Evolutionary conservation across 192 early-diverging fungal genomes (phyloP).

Genomic region (Backusella psychrophila): DNA sequence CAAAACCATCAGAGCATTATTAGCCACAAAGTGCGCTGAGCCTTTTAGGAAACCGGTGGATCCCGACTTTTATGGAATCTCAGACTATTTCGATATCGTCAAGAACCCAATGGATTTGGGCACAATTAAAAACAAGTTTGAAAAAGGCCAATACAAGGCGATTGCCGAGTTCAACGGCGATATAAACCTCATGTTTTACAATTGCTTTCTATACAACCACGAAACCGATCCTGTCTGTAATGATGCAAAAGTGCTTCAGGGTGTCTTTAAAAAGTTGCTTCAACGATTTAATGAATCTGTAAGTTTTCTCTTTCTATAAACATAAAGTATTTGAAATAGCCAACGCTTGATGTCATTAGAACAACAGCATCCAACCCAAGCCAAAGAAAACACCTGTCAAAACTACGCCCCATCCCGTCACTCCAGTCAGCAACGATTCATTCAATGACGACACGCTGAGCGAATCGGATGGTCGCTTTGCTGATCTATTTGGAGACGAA

Average conservation of each 20-base stretch:
- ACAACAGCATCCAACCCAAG: background rate
- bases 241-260: constrained; percentile 64
- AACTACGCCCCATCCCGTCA: background rate
- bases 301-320: background rate
- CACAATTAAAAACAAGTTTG: constrained; percentile 48
- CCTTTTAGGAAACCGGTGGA: constrained; percentile 86
- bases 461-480: background rate
- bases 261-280: constrained; percentile 58
- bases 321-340: background rate
- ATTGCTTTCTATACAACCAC: constrained; percentile 82
- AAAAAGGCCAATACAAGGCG: constrained; percentile 33
- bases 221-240: constrained; percentile 58
- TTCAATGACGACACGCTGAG: background rate
- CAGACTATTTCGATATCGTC: constrained; percentile 68
- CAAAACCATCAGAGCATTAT: constrained; percentile 56
- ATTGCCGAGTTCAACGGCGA: constrained; percentile 44
- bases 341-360: too few species aligned
- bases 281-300: constrained; percentile 57
- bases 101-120: constrained; percentile 75
- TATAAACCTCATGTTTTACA: constrained; percentile 70
- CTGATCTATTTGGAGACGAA: background rate
- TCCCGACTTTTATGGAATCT: constrained; percentile 61
- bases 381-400: background rate
- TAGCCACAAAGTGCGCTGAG: constrained; percentile 70
- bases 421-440: background rate